phyloP scores from a whole-genome alignment of 2,329 filamentous ascomycete genomes.

The Diaporthe humulicola region DNA sequence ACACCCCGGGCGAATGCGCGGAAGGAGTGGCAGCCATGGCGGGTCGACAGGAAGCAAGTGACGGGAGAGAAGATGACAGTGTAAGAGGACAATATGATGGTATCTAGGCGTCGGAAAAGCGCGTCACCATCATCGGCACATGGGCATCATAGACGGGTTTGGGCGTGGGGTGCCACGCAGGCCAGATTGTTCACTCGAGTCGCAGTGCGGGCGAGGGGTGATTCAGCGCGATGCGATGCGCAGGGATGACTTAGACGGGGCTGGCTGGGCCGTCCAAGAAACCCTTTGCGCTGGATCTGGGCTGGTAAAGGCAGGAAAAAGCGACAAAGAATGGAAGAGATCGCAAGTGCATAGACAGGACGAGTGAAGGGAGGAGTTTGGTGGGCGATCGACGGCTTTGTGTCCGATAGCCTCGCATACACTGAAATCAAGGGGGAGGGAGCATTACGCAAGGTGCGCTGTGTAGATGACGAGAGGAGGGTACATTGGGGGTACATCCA shows the following conservation, averaged over 20 bases:
- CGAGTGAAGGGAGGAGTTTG: slow-evolving; percentile 21
- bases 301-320: background rate
- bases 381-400: slow-evolving; percentile 17
- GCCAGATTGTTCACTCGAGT: slow-evolving; percentile 13
- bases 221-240: slow-evolving; percentile 2
- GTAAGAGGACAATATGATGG: background rate
- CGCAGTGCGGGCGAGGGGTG: background rate
- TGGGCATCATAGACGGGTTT: slow-evolving; percentile 20
- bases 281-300: background rate
- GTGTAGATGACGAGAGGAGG: background rate
- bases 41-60: background rate
- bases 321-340: background rate
- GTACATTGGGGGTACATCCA: slow-evolving; percentile 10
- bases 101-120: slow-evolving; percentile 16
- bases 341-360: background rate
- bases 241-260: slow-evolving; percentile 18
- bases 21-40: slow-evolving; percentile 42
- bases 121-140: slow-evolving; percentile 25
- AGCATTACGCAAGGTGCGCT: slow-evolving; percentile 22
- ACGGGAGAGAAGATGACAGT: background rate
- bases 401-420: slow-evolving; percentile 3
- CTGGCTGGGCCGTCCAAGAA: background rate
- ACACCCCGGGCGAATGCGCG: slow-evolving; percentile 41
- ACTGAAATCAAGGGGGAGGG: slow-evolving; percentile 22
- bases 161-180: slow-evolving; percentile 18